These are phyloP conservation scores for Russula olivacea DNA, from an alignment of 768 basidiomycete species.

Conservation along the genomic window DNA sequence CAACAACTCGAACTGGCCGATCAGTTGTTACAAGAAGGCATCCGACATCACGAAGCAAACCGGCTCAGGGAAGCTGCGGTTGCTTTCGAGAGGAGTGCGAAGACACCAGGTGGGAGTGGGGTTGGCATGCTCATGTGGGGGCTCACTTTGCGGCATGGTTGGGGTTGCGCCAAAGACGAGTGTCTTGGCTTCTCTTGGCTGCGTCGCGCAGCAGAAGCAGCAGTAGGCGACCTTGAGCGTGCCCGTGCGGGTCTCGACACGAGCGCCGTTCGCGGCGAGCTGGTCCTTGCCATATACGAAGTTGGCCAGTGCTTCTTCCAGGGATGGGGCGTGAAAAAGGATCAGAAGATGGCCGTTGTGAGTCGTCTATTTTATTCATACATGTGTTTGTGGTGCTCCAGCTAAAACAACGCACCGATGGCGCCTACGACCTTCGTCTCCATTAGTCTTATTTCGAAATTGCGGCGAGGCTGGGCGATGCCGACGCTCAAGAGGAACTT, in stretches of 20 bases:
- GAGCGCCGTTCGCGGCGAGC: slow-evolving; percentile 58
- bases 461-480: slow-evolving; percentile 78
- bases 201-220: slow-evolving; percentile 71
- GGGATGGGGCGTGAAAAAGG: slow-evolving; percentile 83
- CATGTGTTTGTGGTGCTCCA: not conserved
- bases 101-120: slow-evolving; percentile 68
- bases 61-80: slow-evolving; percentile 58
- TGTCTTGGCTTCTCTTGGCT: slow-evolving; percentile 78
- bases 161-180: slow-evolving; percentile 81
- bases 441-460: slow-evolving; percentile 74
- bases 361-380: slow-evolving; percentile 29
- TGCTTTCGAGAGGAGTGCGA: slow-evolving; percentile 75
- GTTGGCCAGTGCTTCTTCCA: slow-evolving; percentile 91
- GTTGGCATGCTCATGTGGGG: slow-evolving; percentile 95
- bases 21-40: slow-evolving; percentile 70
- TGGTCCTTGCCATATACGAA: slow-evolving; percentile 86
- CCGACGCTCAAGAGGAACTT: slow-evolving; percentile 81
- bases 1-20: slow-evolving; percentile 42
- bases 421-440: not conserved
- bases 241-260: slow-evolving; percentile 50
- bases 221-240: slow-evolving; percentile 68
- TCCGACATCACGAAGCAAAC: slow-evolving; percentile 71
- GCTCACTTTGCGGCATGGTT: slow-evolving; percentile 76
- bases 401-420: not conserved
- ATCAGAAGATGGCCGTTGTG: slow-evolving; percentile 86